Base-by-base conservation (phyloP, 345 rosid species). In the Populus euphratica region DNA sequence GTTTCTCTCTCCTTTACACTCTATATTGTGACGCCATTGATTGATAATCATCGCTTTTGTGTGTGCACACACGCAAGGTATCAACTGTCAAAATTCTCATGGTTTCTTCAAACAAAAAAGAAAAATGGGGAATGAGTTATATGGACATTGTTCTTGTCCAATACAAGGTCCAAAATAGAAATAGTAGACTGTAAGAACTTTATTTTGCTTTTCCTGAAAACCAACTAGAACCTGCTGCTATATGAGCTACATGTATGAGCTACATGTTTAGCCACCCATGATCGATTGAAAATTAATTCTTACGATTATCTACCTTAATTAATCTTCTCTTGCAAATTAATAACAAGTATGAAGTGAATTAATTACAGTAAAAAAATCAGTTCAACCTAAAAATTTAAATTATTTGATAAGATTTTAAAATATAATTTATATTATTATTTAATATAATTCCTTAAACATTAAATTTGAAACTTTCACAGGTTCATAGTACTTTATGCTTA, bases 361-460 rank as follows among this genome's bases (percentile, higher is more conserved):
- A 33, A 33, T 33, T 0, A 33, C 0, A 0, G 0, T 33, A 4
- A 33, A 33, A 33, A 0, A 33, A 33, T 33, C 5, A 33, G 0
- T 33, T 4, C 0, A 33, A 4, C 0, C 0, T 0, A 33, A 4
- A 33, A 33, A 0, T 5, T 33, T 33, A 33, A 33, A 33, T 5
- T 33, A 33, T 33, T 33, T 3, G 0, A 5, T 33, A 33, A 33
- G 0, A 33, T 33, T 33, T 33, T 33, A 33, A 33, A 33, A 33
- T 33, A 33, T 33, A 33, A 33, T 33, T 33, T 33, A 3, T 33
- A 33, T 33, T 33, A 33, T 33, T 33, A 0, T 33, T 0, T 4
- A 33, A 33, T 4, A 33, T 33, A 33, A 0, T 5, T 0, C 5
- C 36, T 33, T 0, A 33, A 4, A 4, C 5, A 4, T 33, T 33